Base-by-base conservation (phyloP, 208 protist genomes). In the Angomonas ambiguus region DNA sequence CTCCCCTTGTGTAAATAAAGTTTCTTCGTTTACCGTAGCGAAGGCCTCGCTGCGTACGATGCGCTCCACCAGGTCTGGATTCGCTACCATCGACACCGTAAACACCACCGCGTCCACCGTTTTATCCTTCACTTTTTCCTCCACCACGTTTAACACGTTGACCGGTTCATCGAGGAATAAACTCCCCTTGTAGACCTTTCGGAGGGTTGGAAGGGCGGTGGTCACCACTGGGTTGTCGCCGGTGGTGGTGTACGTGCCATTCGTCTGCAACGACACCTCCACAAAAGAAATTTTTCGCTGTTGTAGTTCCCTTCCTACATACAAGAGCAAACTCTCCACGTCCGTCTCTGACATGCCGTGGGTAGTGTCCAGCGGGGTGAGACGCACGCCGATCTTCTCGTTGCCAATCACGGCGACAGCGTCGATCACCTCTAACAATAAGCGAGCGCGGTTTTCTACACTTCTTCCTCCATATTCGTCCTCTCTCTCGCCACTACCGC, bases 391-490 rank as follows among this genome's bases (percentile, higher is more conserved):
- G 33, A 86, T 69, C 18, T 74, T 65, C 30, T 74, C 66, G 22
- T 27, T 41, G 1, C 67, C 77, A 6, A 84, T 49, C n/a, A 62
- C 42, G 11, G 34, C 31, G n/a, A 86, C 71, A 0, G 72, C 85
- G 25, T 79, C 62, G 20, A 91, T 69, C 25, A 95, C 74, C 13
- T 90, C 71, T 10, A 85, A 22, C 11, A 81, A 31, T 0, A 95
- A 68, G 24, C 77, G 78, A 20, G 62, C 60, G 45, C 80, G 73
- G 60, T 79, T 83, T 22, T 85, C 80, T 51, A 88, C 66, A 25
- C 35, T 72, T 16, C 11, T 45, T 51, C 93, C 93, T 31, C 91
- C 93, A 71, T 96, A 97, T 24, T 79, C 55, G 48, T 83, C 89
- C 1, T 65, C 81, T 33, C 89, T 62, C 11, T 16, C 38, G 32